A percentile compares a stretch with the other conserved stretches of the same genome.
Evolutionary conservation across 2,329 filamentous ascomycete genomes (phyloP).

Genomic region (Ilyonectria mors-panacis): DNA sequence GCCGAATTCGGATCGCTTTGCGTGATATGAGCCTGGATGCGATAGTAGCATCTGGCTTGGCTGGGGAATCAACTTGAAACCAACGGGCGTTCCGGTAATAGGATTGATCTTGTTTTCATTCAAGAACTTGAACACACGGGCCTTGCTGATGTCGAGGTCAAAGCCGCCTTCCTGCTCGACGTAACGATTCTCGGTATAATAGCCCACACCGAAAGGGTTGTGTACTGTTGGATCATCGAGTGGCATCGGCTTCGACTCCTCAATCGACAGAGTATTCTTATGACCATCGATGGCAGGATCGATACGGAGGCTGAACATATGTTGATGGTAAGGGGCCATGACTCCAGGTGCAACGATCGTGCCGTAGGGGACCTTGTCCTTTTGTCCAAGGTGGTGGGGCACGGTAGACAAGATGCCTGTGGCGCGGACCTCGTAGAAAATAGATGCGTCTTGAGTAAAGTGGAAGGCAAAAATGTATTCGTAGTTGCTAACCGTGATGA

Average conservation of each 20-base stretch:
- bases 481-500: constrained; percentile 76
- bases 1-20: constrained; percentile 59
- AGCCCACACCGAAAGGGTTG: constrained; percentile 69
- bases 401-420: constrained; percentile 61
- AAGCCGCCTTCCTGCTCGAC: constrained; percentile 62
- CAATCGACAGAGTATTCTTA: constrained; percentile 59
- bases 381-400: constrained; percentile 65
- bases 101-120: constrained; percentile 61
- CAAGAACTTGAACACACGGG: constrained; percentile 64
- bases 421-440: constrained; percentile 54
- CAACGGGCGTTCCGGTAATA: constrained; percentile 60
- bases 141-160: constrained; percentile 65
- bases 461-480: constrained; percentile 65
- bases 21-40: constrained; percentile 56
- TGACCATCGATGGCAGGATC: constrained; percentile 74
- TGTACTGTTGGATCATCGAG: constrained; percentile 55
- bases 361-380: constrained; percentile 65
- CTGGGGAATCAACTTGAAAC: constrained; percentile 61
- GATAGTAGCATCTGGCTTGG: constrained; percentile 64
- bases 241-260: constrained; percentile 60
- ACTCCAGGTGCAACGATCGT: constrained; percentile 74
- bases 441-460: constrained; percentile 67
- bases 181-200: constrained; percentile 58
- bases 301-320: constrained; percentile 76
- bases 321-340: constrained; percentile 77